A percentile compares a stretch with the other conserved stretches of the same genome.
phyloP scores from a whole-genome alignment of 2,329 filamentous ascomycete species.

The Alternaria viburni region DNA sequence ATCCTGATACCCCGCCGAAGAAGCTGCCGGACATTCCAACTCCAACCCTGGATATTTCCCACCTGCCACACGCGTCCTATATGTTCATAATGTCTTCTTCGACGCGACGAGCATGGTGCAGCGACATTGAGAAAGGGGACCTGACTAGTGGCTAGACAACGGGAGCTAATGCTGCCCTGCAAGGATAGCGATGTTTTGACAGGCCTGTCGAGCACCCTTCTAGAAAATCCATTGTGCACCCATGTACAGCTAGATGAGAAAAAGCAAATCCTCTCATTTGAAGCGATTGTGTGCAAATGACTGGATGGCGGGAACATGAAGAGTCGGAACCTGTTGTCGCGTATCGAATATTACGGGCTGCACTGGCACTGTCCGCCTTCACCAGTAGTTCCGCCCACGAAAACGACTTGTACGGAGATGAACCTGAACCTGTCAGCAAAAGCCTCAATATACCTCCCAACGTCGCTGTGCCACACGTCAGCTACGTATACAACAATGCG shows the following conservation, averaged over 20 bases:
- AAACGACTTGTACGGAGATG: neutral
- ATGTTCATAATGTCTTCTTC: neutral
- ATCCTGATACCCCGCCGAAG: neutral
- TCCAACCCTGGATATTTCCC: neutral
- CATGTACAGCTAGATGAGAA: neutral
- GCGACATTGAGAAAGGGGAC: conserved; percentile 14
- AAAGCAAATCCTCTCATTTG: neutral
- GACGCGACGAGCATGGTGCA: conserved; percentile 1
- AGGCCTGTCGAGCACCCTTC: neutral
- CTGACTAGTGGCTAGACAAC: conserved; percentile 18
- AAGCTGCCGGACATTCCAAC: neutral
- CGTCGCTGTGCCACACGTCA: neutral
- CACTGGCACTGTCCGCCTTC: neutral
- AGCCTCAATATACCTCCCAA: neutral
- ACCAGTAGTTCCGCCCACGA: neutral
- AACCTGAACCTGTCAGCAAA: neutral
- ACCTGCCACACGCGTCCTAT: neutral
- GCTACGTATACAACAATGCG: too few relatives aligned
- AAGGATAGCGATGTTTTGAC: neutral
- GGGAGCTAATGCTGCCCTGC: conserved; percentile 17
- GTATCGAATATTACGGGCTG: neutral
- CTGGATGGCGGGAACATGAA: neutral
- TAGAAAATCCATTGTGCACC: neutral
- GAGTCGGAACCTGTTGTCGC: neutral
- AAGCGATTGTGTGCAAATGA: neutral